A percentile compares a stretch with the other conserved stretches of the same genome.
phyloP scores from a whole-genome alignment of 2,329 filamentous ascomycete species.

The Fusarium oxysporum region DNA sequence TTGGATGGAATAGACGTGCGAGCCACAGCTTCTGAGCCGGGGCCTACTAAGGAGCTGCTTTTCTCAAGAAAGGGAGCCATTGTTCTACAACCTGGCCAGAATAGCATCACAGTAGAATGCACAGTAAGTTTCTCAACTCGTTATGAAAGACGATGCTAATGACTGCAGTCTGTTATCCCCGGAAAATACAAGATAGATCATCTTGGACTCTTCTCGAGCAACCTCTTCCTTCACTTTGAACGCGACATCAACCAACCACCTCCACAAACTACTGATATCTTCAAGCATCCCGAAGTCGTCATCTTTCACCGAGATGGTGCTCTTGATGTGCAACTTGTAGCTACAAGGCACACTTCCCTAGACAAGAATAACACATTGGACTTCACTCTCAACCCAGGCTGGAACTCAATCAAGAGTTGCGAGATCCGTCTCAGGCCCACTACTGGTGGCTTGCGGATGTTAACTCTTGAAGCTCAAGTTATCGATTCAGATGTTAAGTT shows the following conservation, averaged over 20 bases:
- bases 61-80: conserved; percentile 48
- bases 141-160: conserved; percentile 43
- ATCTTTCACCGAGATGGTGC: conserved; percentile 78
- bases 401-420: conserved; percentile 73
- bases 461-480: conserved; percentile 69
- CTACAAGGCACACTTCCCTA: conserved; percentile 79
- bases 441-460: conserved; percentile 73
- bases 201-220: conserved; percentile 72
- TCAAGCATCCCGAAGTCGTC: conserved; percentile 72
- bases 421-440: conserved; percentile 72
- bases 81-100: conserved; percentile 62
- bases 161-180: conserved; percentile 68
- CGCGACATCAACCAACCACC: conserved; percentile 63
- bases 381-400: conserved; percentile 77
- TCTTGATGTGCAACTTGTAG: conserved; percentile 74
- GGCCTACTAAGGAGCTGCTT: conserved; percentile 69
- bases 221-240: conserved; percentile 75
- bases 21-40: conserved; percentile 66
- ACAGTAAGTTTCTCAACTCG: conserved; percentile 45
- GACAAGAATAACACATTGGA: conserved; percentile 84
- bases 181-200: conserved; percentile 82
- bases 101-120: conserved; percentile 51
- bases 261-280: conserved; percentile 61
- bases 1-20: conserved; percentile 74
- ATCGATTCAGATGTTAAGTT: conserved; percentile 57